These are phyloP conservation scores for Alternaria dauci DNA, from an alignment of 2,329 filamentous ascomycete species.

Conservation along the genomic window DNA sequence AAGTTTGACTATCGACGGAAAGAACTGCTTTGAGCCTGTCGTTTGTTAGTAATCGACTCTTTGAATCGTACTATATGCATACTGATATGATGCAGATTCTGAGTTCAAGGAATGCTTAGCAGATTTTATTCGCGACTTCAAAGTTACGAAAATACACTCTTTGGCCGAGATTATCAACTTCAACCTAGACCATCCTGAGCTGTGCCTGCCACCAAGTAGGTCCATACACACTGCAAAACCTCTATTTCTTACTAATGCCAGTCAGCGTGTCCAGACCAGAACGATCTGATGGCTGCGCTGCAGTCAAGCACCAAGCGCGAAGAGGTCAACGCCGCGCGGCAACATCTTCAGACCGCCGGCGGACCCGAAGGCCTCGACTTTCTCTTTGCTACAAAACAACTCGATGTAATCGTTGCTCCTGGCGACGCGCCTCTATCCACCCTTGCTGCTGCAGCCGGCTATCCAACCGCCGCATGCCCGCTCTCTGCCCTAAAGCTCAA, in stretches of 20 bases:
- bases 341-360: conserved; percentile 40
- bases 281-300: conserved; percentile 47
- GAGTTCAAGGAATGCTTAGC: conserved; percentile 47
- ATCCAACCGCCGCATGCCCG: conserved; percentile 47
- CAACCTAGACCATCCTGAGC: conserved; percentile 48
- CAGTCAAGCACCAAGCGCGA: conserved; percentile 35
- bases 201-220: conserved; percentile 43
- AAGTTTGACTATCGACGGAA: conserved; percentile 41
- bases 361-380: conserved; percentile 45
- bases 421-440: conserved; percentile 48
- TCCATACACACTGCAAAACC: not conserved
- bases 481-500: conserved; percentile 47
- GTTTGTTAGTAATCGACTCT: conserved; percentile 40
- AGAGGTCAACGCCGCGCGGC: conserved; percentile 36
- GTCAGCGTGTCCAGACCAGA: conserved; percentile 44
- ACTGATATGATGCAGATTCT: conserved; percentile 34
- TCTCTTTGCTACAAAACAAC: conserved; percentile 38
- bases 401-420: conserved; percentile 47
- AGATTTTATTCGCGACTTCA: conserved; percentile 48
- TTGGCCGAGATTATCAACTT: conserved; percentile 51
- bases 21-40: conserved; percentile 49
- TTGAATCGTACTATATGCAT: not conserved
- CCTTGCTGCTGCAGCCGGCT: conserved; percentile 47
- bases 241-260: conserved; percentile 4
- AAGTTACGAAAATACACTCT: conserved; percentile 47